These are phyloP conservation scores for Saccharum hybrid DNA, from an alignment of 202 grass and related monocot species.

Conservation along the genomic window DNA sequence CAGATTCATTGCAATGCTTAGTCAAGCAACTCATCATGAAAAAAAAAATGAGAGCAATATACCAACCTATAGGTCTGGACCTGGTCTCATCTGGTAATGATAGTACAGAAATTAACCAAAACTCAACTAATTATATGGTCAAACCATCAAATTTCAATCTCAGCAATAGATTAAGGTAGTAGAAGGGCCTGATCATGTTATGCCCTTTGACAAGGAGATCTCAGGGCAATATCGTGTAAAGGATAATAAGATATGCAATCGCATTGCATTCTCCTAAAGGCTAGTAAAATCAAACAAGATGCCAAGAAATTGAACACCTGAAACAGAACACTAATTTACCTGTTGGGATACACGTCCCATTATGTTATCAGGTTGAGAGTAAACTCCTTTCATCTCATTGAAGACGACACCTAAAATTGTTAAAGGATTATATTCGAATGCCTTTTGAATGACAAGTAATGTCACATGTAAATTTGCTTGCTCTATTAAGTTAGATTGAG, in stretches of 20 bases:
- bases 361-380: conserved; percentile 98
- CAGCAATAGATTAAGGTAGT: conserved; percentile 27
- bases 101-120: not conserved
- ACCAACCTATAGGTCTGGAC: conserved; percentile 19
- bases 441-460: conserved; percentile 8
- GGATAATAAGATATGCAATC: conserved; percentile 7
- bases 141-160: conserved; percentile 11
- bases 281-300: conserved; percentile 19
- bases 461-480: conserved; percentile 13
- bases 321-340: conserved; percentile 55
- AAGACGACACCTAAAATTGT: conserved; percentile 87
- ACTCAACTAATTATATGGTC: conserved; percentile 6
- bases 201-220: conserved; percentile 29
- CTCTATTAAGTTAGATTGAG: conserved; percentile 31
- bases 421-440: conserved; percentile 27
- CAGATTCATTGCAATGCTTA: conserved; percentile 34
- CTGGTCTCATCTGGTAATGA: conserved; percentile 18
- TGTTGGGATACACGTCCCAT: conserved; percentile 85
- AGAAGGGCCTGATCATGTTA: conserved; percentile 6
- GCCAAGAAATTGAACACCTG: conserved; percentile 4
- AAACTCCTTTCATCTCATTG: conserved; percentile 99
- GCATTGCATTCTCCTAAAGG: conserved; percentile 17
- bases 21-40: not conserved
- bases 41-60: not conserved
- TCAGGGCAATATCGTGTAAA: not conserved